These are phyloP conservation scores for Plantago coronopus DNA, from an alignment of 305 asterid species.

Conservation along the genomic window DNA sequence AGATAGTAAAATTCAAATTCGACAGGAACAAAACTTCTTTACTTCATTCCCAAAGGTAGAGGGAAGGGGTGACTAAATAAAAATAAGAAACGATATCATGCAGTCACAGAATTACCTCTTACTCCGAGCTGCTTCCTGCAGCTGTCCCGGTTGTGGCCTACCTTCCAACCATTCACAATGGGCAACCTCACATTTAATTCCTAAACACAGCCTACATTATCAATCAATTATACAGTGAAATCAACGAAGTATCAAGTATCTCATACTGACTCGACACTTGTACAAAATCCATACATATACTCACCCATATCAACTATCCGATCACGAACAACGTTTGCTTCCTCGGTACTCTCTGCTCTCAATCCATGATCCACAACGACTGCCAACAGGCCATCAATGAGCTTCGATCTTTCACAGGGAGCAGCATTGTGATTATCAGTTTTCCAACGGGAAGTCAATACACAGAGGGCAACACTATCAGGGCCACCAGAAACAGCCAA, in stretches of 20 bases:
- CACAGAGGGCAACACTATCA: conserved; percentile 89
- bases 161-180: conserved; percentile 82
- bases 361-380: conserved; percentile 88
- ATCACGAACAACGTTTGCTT: conserved; percentile 53
- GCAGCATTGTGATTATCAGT: conserved; percentile 30
- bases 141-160: conserved; percentile 68
- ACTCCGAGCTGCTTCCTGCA: conserved; percentile 91
- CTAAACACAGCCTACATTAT: conserved; percentile 61
- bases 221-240: conserved; percentile 32
- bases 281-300: not conserved
- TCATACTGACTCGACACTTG: conserved; percentile 13
- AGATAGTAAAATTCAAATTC: conserved; percentile 3
- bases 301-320: conserved; percentile 81
- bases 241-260: conserved; percentile 29
- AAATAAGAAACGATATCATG: conserved; percentile 5
- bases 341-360: conserved; percentile 77
- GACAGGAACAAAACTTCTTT: conserved; percentile 1
- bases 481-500: conserved; percentile 98
- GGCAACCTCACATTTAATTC: conserved; percentile 78
- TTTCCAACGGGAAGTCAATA: conserved; percentile 81
- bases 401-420: conserved; percentile 33
- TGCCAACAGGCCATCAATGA: conserved; percentile 67
- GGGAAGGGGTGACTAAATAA: not conserved
- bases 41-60: not conserved
- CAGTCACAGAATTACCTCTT: conserved; percentile 49